Conservation (phyloP, 202 grass and related monocot species). For the Cymbopogon flexuosus region DNA sequence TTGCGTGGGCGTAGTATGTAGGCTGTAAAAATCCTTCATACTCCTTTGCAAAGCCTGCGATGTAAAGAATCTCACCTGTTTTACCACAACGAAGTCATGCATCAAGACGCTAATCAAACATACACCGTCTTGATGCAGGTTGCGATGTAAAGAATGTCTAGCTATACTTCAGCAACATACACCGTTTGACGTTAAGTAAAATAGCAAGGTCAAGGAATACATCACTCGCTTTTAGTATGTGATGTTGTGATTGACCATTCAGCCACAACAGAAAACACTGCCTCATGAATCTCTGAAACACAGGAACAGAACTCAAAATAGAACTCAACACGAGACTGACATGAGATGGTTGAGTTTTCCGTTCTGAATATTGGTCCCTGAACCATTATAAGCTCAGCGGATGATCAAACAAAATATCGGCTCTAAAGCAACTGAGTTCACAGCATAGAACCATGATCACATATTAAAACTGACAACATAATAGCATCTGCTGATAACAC, state of each 20-base stretch:
- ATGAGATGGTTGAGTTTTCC: not conserved
- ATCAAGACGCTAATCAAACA: too few species aligned
- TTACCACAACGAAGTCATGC: not conserved
- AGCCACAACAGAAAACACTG: not conserved
- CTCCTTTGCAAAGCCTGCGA: not conserved
- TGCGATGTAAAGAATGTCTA: too few species aligned
- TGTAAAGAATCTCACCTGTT: not conserved
- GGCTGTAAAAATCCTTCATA: not conserved
- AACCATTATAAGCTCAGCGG: not conserved
- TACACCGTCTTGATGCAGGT: too few species aligned
- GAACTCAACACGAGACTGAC: not conserved
- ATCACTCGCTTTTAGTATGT: not conserved
- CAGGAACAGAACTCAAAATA: not conserved
- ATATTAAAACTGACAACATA: slow-evolving; percentile 11
- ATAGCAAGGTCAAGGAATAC: not conserved
- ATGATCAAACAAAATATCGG: not conserved
- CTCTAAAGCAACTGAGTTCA: not conserved
- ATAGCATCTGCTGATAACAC: slow-evolving; percentile 1
- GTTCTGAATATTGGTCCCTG: too few species aligned
- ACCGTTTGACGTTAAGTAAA: too few species aligned
- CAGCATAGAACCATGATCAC: not conserved
- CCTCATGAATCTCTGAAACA: not conserved
- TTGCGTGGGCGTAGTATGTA: not conserved
- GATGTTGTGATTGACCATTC: not conserved
- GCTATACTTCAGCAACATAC: too few species aligned